A percentile compares a stretch with the other conserved stretches of the same genome.
Conservation (phyloP, 2,329 filamentous ascomycete species). For the Colletotrichum lupini region DNA sequence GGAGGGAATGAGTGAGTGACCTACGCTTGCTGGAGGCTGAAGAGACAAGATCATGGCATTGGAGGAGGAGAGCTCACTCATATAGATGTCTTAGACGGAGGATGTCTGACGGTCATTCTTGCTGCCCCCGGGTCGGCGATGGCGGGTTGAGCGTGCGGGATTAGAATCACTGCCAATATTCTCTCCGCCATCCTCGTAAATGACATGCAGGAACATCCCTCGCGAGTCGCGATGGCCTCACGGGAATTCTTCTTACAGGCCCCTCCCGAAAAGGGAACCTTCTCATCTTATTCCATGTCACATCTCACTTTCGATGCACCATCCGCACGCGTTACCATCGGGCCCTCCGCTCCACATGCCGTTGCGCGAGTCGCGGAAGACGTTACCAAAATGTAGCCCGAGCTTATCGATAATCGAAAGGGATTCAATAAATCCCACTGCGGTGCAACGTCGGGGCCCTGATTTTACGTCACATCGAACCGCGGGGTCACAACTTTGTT, state of each 20-base stretch:
- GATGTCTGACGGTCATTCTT: neutral
- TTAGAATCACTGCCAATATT: neutral
- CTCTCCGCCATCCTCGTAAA: slow-evolving; percentile 11
- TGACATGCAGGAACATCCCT: slow-evolving; percentile 3
- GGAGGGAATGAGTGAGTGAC: neutral
- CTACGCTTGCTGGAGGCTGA: slow-evolving; percentile 3
- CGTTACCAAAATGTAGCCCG: neutral
- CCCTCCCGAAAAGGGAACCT: slow-evolving; percentile 3
- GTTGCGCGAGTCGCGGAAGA: slow-evolving; percentile 29
- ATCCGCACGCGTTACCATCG: neutral
- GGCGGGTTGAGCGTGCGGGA: neutral
- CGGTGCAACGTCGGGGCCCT: slow-evolving; percentile 14
- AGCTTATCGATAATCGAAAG: slow-evolving; percentile 13
- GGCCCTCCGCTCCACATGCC: neutral
- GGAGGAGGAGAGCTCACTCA: neutral
- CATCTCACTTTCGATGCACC: slow-evolving; percentile 11
- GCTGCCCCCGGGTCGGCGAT: neutral
- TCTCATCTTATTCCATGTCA: slow-evolving; percentile 20
- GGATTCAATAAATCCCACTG: slow-evolving; percentile 16
- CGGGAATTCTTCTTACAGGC: too few relatives aligned
- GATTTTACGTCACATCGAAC: slow-evolving; percentile 21
- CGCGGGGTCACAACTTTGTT: slow-evolving; percentile 17
- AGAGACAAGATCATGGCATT: neutral
- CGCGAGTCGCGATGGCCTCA: slow-evolving; percentile 19
- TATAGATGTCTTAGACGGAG: slow-evolving; percentile 17